Percentiles rank a stretch among this genome's conserved stretches.
Conservation (phyloP, 768 basidiomycete genomes). For the Podaxis mareebaensis region DNA sequence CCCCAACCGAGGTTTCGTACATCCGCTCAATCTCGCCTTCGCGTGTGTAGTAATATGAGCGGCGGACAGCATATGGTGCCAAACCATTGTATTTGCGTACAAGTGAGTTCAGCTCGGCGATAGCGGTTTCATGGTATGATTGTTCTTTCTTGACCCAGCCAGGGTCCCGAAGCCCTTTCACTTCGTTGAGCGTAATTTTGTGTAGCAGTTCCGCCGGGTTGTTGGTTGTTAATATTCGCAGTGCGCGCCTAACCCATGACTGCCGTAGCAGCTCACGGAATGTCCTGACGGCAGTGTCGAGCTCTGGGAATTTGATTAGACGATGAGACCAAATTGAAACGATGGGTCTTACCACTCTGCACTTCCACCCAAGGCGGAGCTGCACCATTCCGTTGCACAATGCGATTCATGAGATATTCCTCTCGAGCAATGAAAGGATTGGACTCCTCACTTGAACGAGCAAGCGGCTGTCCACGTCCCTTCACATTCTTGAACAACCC, state of each 20-base stretch:
- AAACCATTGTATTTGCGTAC: constrained; percentile 80
- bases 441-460: constrained; percentile 37
- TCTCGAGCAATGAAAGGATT: constrained; percentile 69
- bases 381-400: constrained; percentile 79
- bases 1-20: constrained; percentile 52
- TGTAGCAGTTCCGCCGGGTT: constrained; percentile 40
- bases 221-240: constrained; percentile 57
- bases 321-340: neutral
- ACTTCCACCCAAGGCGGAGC: constrained; percentile 87
- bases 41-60: constrained; percentile 53
- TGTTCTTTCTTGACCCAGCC: constrained; percentile 73
- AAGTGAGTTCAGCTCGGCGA: constrained; percentile 71
- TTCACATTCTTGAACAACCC: constrained; percentile 74
- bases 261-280: constrained; percentile 67
- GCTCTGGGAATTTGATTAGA: constrained; percentile 40
- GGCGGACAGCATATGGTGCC: constrained; percentile 77
- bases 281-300: constrained; percentile 58
- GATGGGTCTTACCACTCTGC: constrained; percentile 55
- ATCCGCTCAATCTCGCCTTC: constrained; percentile 57
- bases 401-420: constrained; percentile 85
- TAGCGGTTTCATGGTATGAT: constrained; percentile 65
- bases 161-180: constrained; percentile 53
- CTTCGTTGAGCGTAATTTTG: constrained; percentile 33
- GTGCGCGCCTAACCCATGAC: constrained; percentile 75
- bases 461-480: constrained; percentile 54